Percentiles rank a stretch among this genome's conserved stretches.
These are phyloP conservation scores for Trametes sanguinea DNA, from an alignment of 768 basidiomycete genomes.

Conservation along the genomic window DNA sequence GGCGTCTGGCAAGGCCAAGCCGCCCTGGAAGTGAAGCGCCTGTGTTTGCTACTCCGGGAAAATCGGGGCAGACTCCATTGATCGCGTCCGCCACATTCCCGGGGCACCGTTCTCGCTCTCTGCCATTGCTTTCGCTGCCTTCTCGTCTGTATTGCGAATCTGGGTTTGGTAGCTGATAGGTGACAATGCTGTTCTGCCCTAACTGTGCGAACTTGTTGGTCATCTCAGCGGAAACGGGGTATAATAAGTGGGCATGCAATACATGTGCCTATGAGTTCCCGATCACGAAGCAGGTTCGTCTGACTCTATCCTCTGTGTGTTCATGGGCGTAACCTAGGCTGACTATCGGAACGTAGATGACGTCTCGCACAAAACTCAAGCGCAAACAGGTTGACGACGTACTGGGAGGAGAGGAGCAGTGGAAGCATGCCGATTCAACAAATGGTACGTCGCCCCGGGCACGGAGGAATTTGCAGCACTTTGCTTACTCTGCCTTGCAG, in stretches of 20 bases:
- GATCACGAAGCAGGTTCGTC: constrained; percentile 74
- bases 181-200: constrained; percentile 87
- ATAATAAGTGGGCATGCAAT: constrained; percentile 92
- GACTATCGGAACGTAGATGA: constrained; percentile 60
- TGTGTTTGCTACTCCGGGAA: not conserved
- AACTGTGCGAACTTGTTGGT: constrained; percentile 88
- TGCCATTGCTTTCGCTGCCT: not conserved
- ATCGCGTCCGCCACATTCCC: no score
- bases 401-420: constrained; percentile 89
- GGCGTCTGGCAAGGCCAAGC: not conserved
- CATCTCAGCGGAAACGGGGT: constrained; percentile 74
- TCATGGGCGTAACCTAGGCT: no score
- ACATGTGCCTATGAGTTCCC: constrained; percentile 96
- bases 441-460: constrained; percentile 49
- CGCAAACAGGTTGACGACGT: constrained; percentile 97
- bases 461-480: not conserved
- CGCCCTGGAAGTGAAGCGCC: not conserved
- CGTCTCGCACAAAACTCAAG: constrained; percentile 80
- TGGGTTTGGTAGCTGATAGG: not conserved
- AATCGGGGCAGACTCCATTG: not conserved
- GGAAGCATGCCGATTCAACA: constrained; percentile 91
- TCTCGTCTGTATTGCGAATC: not conserved
- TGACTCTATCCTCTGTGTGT: not conserved
- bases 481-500: constrained; percentile 29
- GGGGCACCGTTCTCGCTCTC: no score